These are phyloP conservation scores for Verticillium albo-atrum DNA, from an alignment of 2,329 filamentous ascomycete genomes.

Conservation along the genomic window DNA sequence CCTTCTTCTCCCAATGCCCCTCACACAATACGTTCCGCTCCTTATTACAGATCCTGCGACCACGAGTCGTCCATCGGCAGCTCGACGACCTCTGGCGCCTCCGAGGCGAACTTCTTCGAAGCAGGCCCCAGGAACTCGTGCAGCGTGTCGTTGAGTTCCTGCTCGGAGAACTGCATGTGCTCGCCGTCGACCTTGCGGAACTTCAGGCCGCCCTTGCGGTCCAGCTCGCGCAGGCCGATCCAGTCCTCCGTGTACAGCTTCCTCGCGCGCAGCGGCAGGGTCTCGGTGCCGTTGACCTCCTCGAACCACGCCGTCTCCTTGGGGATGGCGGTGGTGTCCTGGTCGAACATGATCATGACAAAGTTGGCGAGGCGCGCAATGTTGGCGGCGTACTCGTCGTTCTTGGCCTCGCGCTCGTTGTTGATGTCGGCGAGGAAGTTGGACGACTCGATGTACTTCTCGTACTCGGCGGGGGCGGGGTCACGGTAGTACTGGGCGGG, in stretches of 20 bases:
- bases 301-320: constrained; percentile 90
- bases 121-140: constrained; percentile 59
- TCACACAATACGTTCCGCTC: too few relatives aligned
- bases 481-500: constrained; percentile 95
- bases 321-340: constrained; percentile 81
- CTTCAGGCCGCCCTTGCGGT: constrained; percentile 71
- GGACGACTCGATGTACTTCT: constrained; percentile 71
- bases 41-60: constrained; percentile 33
- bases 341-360: constrained; percentile 84
- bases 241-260: constrained; percentile 85
- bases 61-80: constrained; percentile 4
- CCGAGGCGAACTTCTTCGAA: constrained; percentile 27
- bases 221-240: constrained; percentile 77
- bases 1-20: neutral
- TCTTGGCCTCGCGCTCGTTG: constrained; percentile 79
- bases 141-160: constrained; percentile 63
- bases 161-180: constrained; percentile 76
- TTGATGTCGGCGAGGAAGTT: constrained; percentile 96
- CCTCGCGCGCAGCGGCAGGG: constrained; percentile 64
- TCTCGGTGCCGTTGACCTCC: constrained; percentile 70
- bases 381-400: constrained; percentile 66
- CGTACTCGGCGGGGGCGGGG: constrained; percentile 53
- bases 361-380: constrained; percentile 68
- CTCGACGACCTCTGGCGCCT: neutral
- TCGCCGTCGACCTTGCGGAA: constrained; percentile 70